A percentile compares a stretch with the other conserved stretches of the same genome.
Evolutionary conservation across 225 moss, liverwort and hornwort species (phyloP).

Genomic region (Antitrichia curtipendula): DNA sequence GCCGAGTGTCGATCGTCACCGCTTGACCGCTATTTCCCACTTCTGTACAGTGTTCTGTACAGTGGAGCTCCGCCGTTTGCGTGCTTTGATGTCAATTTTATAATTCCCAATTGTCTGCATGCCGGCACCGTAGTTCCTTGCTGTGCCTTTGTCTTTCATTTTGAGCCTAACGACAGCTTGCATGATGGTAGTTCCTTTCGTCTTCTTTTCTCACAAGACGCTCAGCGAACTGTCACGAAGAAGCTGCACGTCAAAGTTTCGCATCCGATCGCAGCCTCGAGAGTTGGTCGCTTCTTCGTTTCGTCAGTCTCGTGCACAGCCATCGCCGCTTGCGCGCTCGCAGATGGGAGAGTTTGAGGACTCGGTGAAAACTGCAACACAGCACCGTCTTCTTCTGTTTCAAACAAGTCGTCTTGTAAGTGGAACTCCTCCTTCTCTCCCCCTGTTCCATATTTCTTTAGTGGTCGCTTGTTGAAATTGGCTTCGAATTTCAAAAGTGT

Average conservation of each 20-base stretch:
- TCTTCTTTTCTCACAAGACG: not conserved
- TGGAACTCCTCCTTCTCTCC: not conserved
- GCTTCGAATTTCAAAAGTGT: not conserved
- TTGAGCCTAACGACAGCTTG: not conserved
- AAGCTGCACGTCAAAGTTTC: not conserved
- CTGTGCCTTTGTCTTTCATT: not conserved
- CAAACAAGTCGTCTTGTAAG: not conserved
- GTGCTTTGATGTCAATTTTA: not conserved
- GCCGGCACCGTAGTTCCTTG: not conserved
- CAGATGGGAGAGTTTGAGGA: not conserved
- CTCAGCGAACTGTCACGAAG: not conserved
- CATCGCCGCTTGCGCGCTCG: not conserved
- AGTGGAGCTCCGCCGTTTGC: not conserved
- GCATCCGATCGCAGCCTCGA: not conserved
- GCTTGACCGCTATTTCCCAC: not conserved
- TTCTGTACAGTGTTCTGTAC: not conserved
- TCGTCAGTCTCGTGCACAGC: not conserved
- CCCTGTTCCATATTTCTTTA: not conserved
- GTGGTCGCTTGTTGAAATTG: not conserved
- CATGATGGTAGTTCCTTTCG: not conserved
- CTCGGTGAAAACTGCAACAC: not conserved
- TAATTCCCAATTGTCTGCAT: not conserved
- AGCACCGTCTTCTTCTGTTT: not conserved
- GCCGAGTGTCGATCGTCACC: constrained; percentile 19
- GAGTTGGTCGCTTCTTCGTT: not conserved